Base-by-base conservation (phyloP, 371 early-diverging fungal species). In the Edhazardia aedis region DNA sequence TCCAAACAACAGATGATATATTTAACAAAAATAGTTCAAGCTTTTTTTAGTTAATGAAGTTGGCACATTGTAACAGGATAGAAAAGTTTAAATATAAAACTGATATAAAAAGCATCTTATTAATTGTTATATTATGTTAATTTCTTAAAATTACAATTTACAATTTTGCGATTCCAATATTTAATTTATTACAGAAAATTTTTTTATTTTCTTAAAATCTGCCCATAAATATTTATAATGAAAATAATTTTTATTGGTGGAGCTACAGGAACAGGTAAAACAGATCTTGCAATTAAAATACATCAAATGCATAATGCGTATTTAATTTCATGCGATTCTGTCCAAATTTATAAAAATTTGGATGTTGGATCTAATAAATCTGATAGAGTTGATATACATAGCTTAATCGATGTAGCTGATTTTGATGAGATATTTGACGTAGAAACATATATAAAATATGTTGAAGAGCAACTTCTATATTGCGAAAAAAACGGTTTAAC, bases 301-400 rank as follows among this genome's bases (percentile, higher is more conserved):
- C 9, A 9, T 9, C 9, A 28, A 24, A 25, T n/a, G 19, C 26
- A n/a, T 47, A 6, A 14, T 38, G 4, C 18, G 24, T 21, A 6
- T 19, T 12, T 51, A 9, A 51, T 51, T 11, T 51, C 51, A 14
- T 11, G 19, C n/a, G 51, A 51, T 39, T 37, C 38, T 9, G 21
- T 51, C 6, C 51, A 51, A 39, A 24, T 51, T 14, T 51, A 51
- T 21, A 18, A 42, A 12, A 39, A 24, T 11, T 6, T 51, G 51
- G 42, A 37, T 22, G 38, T 51, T 12, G 51, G 38, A 18, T 37
- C 51, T 6, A 51, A 51, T 26, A 51, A 51, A 38, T 39, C 11
- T n/a, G 4, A 4, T 27, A 4, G 4, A 14, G 16, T 9, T 43
- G 11, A 9, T 7, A 24, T 24, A 6, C 47, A 47, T 25, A 42